Percentiles rank a stretch among this genome's conserved stretches.
These are phyloP conservation scores for Cochlearia excelsa DNA, from an alignment of 345 rosid genomes.

Conservation along the genomic window DNA sequence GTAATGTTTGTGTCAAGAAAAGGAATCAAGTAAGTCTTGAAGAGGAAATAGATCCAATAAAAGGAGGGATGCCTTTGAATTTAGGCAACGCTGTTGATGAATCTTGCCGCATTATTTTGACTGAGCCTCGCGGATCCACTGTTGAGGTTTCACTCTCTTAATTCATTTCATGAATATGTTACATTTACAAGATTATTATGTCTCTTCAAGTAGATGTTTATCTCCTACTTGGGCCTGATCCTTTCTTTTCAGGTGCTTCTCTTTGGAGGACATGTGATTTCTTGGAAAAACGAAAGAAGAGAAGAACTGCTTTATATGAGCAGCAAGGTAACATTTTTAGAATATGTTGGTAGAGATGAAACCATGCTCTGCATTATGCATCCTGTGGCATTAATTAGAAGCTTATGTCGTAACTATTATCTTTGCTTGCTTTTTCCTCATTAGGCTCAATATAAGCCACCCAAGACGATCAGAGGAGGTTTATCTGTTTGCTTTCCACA, in stretches of 20 bases:
- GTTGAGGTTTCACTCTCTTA: constrained; percentile 53
- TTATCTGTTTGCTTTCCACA: constrained; percentile 89
- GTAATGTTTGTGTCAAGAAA: too few relatives aligned
- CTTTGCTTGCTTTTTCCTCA: constrained; percentile 17
- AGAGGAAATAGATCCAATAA: constrained; percentile 10
- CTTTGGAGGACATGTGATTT: constrained; percentile 84
- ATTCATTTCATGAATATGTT: not conserved
- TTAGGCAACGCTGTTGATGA: constrained; percentile 58
- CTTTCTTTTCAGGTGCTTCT: constrained; percentile 66
- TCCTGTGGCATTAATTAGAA: too few relatives aligned
- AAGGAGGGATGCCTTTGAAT: constrained; percentile 72
- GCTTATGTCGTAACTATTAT: not conserved
- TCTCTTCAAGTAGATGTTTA: too few relatives aligned
- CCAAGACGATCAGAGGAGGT: constrained; percentile 81
- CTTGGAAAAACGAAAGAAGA: constrained; percentile 89
- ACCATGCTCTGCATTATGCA: not conserved
- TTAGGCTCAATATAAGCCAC: constrained; percentile 69
- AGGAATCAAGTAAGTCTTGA: too few relatives aligned
- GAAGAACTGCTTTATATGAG: constrained; percentile 84
- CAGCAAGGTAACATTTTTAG: constrained; percentile 55
- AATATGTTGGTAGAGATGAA: not conserved
- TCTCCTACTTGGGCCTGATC: too few relatives aligned
- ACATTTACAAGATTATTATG: too few relatives aligned
- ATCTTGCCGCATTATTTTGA: constrained; percentile 61
- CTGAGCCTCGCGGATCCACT: constrained; percentile 78